Conservation (phyloP, 768 basidiomycete species). For the Psilocybe sp. region DNA sequence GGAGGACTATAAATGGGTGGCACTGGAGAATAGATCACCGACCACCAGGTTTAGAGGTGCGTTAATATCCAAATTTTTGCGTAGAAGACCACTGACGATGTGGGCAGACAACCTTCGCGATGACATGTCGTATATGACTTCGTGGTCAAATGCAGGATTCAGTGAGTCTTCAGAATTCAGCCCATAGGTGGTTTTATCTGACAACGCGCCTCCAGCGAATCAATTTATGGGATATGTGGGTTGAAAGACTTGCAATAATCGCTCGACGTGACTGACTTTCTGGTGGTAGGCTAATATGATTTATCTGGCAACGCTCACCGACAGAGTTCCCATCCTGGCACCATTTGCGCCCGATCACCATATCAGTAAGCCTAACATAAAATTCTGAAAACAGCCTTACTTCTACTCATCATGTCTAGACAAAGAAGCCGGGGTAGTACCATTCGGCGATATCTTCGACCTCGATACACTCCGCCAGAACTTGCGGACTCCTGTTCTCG, state of each 20-base stretch:
- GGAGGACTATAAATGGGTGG: no score
- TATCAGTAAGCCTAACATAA: constrained; percentile 25
- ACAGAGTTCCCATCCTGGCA: constrained; percentile 45
- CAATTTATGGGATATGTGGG: constrained; percentile 33
- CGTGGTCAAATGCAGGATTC: constrained; percentile 56
- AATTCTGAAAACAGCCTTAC: not conserved
- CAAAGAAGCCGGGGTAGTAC: constrained; percentile 23
- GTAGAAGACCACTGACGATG: not conserved
- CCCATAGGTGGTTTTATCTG: not conserved
- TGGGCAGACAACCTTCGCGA: constrained; percentile 29
- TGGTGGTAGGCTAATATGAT: constrained; percentile 40
- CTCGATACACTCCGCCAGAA: constrained; percentile 31
- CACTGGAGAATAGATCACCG: constrained; percentile 1
- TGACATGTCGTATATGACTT: constrained; percentile 51
- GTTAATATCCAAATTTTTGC: not conserved
- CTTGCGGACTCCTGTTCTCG: constrained; percentile 39
- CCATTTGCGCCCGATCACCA: constrained; percentile 43
- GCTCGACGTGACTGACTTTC: not conserved
- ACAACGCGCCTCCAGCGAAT: constrained; percentile 24
- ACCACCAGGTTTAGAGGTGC: constrained; percentile 18
- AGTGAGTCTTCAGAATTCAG: constrained; percentile 28
- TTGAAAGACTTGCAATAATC: not conserved
- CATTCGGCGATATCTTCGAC: constrained; percentile 45
- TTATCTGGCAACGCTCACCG: constrained; percentile 41
- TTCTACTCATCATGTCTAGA: constrained; percentile 17